A percentile compares a stretch with the other conserved stretches of the same genome.
These are phyloP conservation scores for Physcomitrellopsis africana DNA, from an alignment of 225 moss, liverwort and hornwort genomes.

Conservation along the genomic window DNA sequence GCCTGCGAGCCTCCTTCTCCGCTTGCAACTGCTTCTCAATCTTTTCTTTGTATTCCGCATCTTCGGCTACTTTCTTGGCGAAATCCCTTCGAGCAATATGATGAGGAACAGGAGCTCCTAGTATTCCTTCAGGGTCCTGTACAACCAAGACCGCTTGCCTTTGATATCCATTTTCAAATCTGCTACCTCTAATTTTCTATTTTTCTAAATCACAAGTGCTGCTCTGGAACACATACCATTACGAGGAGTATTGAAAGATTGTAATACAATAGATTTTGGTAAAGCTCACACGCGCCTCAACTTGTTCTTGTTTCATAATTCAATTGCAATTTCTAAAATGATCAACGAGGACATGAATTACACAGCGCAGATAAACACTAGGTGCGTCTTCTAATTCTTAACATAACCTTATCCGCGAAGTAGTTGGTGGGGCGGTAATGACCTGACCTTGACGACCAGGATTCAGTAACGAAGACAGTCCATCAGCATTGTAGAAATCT, in stretches of 20 bases:
- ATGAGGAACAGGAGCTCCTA: constrained; percentile 72
- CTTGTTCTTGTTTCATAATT: too few species aligned
- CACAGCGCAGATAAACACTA: background rate
- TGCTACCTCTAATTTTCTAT: background rate
- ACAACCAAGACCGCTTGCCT: background rate
- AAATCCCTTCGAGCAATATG: constrained; percentile 73
- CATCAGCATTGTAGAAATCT: constrained; percentile 11
- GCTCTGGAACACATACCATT: background rate
- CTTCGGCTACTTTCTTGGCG: constrained; percentile 58
- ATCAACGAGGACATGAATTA: background rate
- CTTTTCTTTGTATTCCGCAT: constrained; percentile 59
- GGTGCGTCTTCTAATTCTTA: background rate
- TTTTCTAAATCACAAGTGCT: background rate
- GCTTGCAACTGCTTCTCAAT: constrained; percentile 61
- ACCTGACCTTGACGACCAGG: too few species aligned
- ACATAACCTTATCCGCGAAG: background rate
- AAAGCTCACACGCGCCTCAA: background rate
- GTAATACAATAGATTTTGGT: background rate
- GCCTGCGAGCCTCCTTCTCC: constrained; percentile 74
- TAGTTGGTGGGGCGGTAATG: too few species aligned
- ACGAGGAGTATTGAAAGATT: background rate
- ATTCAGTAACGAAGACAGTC: background rate
- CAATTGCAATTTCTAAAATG: background rate
- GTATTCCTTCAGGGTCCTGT: constrained; percentile 92
- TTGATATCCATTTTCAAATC: background rate